These are phyloP conservation scores for Akanthomyces dipterigenus DNA, from an alignment of 2,329 filamentous ascomycete species.

Conservation along the genomic window DNA sequence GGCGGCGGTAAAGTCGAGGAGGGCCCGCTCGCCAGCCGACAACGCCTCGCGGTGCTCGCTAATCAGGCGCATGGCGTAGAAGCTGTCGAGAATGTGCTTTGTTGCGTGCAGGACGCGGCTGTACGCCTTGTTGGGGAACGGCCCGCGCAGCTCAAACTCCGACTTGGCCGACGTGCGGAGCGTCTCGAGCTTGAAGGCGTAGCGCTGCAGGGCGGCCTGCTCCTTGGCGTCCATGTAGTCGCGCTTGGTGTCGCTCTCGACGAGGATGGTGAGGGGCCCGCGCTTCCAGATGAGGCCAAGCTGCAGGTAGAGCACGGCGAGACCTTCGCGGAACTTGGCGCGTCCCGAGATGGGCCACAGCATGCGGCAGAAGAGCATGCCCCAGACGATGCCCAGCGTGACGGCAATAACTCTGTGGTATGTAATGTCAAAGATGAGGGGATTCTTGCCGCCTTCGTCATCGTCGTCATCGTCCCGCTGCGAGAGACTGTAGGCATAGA, in stretches of 20 bases:
- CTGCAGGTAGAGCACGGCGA: slow-evolving; percentile 86
- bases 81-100: slow-evolving; percentile 79
- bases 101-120: slow-evolving; percentile 72
- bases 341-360: slow-evolving; percentile 93
- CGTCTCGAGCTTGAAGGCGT: slow-evolving; percentile 65
- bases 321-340: slow-evolving; percentile 78
- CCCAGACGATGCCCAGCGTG: slow-evolving; percentile 82
- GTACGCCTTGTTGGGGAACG: slow-evolving; percentile 72
- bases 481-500: slow-evolving; percentile 89
- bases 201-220: slow-evolving; percentile 79
- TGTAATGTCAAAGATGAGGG: slow-evolving; percentile 81
- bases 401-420: slow-evolving; percentile 84
- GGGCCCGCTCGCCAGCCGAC: slow-evolving; percentile 71
- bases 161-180: slow-evolving; percentile 67
- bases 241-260: slow-evolving; percentile 48
- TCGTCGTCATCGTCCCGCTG: slow-evolving; percentile 73
- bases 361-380: slow-evolving; percentile 78
- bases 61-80: slow-evolving; percentile 93
- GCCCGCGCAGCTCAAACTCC: slow-evolving; percentile 83
- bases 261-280: slow-evolving; percentile 72
- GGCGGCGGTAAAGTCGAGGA: slow-evolving; percentile 69
- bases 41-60: slow-evolving; percentile 72
- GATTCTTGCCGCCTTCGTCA: slow-evolving; percentile 78
- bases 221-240: slow-evolving; percentile 85
- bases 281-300: slow-evolving; percentile 96